Evolutionary conservation across 2,329 filamentous ascomycete species (phyloP).

Genomic region (Stylonectria norvegica): DNA sequence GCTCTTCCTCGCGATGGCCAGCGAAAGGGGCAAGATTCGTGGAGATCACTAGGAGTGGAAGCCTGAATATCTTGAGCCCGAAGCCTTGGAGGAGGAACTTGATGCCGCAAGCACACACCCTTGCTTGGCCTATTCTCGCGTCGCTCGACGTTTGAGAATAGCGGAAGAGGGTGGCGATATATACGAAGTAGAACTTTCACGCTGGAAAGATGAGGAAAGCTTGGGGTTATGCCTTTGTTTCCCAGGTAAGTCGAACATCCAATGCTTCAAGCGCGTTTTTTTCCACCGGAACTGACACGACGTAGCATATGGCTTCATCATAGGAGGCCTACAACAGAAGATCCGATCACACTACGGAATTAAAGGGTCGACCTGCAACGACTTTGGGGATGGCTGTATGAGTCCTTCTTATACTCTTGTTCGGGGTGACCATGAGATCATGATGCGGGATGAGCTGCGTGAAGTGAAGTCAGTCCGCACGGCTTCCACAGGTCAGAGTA

Average conservation of each 20-base stretch:
- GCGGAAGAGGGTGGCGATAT: constrained; percentile 19
- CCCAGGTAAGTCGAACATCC: constrained; percentile 22
- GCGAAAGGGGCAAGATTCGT: constrained; percentile 8
- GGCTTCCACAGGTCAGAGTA: no score
- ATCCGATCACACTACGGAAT: constrained; percentile 35
- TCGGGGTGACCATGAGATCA: constrained; percentile 33
- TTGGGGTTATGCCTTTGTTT: constrained; percentile 21
- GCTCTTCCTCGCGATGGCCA: constrained; percentile 19
- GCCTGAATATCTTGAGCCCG: no score
- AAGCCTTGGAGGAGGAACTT: no score
- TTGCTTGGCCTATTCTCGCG: constrained; percentile 30
- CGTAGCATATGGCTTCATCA: constrained; percentile 30
- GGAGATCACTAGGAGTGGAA: constrained; percentile 17
- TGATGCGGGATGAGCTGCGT: no score
- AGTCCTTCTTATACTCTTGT: constrained; percentile 28
- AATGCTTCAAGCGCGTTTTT: not conserved
- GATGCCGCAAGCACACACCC: no score
- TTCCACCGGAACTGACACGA: not conserved
- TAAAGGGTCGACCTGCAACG: constrained; percentile 19
- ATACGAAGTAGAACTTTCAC: no score
- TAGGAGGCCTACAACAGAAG: constrained; percentile 28
- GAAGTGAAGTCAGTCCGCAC: no score
- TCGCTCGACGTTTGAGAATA: constrained; percentile 20
- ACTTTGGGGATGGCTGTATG: constrained; percentile 27
- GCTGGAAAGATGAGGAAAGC: constrained; percentile 26